phyloP scores from a whole-genome alignment of 2,329 filamentous ascomycete species.

The Fusarium coffeatum region DNA sequence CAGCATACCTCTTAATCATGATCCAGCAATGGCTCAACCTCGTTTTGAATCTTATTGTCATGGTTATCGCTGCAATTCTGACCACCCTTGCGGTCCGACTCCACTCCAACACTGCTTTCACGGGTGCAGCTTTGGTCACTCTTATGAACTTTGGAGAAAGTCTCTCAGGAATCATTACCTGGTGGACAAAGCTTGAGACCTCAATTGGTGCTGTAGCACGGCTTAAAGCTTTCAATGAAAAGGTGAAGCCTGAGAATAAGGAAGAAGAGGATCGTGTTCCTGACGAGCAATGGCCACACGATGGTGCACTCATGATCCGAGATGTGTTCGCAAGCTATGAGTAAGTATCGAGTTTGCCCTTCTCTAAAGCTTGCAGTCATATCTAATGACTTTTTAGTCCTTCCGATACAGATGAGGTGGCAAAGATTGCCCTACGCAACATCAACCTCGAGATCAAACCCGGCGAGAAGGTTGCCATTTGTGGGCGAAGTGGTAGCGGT shows the following conservation, averaged over 20 bases:
- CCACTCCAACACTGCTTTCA: conserved; percentile 51
- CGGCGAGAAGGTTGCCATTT: conserved; percentile 52
- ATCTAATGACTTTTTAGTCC: background rate
- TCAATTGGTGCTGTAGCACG: conserved; percentile 41
- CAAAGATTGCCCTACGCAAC: conserved; percentile 43
- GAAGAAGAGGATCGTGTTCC: conserved; percentile 35
- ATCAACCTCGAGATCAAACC: conserved; percentile 46
- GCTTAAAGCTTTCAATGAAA: conserved; percentile 37
- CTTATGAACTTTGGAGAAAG: conserved; percentile 51
- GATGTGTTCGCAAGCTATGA: conserved; percentile 51
- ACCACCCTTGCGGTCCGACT: conserved; percentile 60
- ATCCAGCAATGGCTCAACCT: conserved; percentile 69
- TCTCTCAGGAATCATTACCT: conserved; percentile 29
- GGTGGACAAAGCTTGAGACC: conserved; percentile 40
- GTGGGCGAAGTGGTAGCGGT: conserved; percentile 55
- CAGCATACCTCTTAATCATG: conserved; percentile 67
- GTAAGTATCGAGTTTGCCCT: background rate
- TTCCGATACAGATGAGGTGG: background rate
- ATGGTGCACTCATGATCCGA: conserved; percentile 47
- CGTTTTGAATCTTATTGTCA: conserved; percentile 62
- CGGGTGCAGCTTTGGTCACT: conserved; percentile 54
- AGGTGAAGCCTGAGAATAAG: conserved; percentile 39
- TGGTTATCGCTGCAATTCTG: conserved; percentile 59
- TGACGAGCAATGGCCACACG: conserved; percentile 47
- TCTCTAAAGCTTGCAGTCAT: background rate